Evolutionary conservation across 495 filamentous ascomycete species (phyloP).

Genomic region (Penicillium ucsense): DNA sequence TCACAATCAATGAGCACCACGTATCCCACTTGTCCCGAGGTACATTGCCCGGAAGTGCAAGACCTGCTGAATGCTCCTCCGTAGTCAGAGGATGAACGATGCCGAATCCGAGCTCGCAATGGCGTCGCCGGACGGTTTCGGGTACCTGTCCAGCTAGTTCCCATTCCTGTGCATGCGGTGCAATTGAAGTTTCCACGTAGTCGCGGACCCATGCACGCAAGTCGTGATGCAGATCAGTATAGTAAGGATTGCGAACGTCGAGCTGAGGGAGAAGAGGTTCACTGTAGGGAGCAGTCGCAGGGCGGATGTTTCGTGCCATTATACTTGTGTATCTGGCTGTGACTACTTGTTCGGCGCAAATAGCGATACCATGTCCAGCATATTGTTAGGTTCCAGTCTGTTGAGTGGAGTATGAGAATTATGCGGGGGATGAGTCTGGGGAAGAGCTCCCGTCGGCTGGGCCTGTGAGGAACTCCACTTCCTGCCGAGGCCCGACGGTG

Average conservation of each 20-base stretch:
- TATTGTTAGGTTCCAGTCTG: not conserved
- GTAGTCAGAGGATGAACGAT: constrained; percentile 29
- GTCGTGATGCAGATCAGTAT: constrained; percentile 36
- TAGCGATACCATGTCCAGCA: not conserved
- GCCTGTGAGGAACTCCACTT: constrained; percentile 4
- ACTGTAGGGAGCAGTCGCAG: constrained; percentile 31
- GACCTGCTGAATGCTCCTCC: constrained; percentile 21
- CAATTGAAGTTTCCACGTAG: constrained; percentile 36
- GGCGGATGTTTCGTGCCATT: constrained; percentile 15
- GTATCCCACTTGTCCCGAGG: constrained; percentile 39
- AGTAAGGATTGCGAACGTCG: constrained; percentile 34
- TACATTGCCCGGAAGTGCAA: constrained; percentile 30
- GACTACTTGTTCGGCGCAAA: too few species aligned
- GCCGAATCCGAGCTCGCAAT: constrained; percentile 31
- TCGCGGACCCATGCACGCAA: constrained; percentile 35
- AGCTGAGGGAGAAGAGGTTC: constrained; percentile 32
- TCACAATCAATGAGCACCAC: constrained; percentile 38
- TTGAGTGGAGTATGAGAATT: constrained; percentile 1
- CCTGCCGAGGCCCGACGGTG: constrained; percentile 11
- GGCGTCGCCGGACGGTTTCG: constrained; percentile 22
- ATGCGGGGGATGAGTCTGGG: constrained; percentile 3
- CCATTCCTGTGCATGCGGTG: constrained; percentile 39
- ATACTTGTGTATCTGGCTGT: not conserved
- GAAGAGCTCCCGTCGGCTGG: not conserved
- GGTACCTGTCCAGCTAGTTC: constrained; percentile 37